phyloP scores from a whole-genome alignment of 2,329 filamentous ascomycete genomes.

The Chalara sp. region DNA sequence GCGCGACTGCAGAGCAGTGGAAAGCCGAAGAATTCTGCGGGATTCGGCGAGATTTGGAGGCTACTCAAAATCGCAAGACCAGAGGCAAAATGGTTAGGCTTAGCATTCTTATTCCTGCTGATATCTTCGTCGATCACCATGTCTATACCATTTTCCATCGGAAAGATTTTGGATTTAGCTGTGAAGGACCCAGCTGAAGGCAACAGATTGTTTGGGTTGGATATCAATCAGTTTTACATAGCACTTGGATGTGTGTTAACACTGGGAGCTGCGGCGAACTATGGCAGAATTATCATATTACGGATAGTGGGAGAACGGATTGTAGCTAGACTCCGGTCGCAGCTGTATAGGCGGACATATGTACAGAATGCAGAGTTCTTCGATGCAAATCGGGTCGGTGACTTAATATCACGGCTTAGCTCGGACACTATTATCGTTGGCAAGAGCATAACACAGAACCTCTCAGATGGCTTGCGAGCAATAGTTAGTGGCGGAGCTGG shows the following conservation, averaged over 20 bases:
- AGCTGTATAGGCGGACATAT: conserved; percentile 86
- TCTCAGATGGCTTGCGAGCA: conserved; percentile 90
- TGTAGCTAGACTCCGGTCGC: conserved; percentile 80
- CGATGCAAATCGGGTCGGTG: conserved; percentile 92
- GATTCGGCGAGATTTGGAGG: conserved; percentile 72
- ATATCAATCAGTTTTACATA: conserved; percentile 80
- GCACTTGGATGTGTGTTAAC: conserved; percentile 71
- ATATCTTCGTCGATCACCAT: conserved; percentile 91
- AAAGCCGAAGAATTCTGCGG: conserved; percentile 44
- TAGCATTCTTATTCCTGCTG: conserved; percentile 79
- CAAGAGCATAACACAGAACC: conserved; percentile 96
- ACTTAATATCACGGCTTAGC: conserved; percentile 89
- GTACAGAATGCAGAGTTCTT: conserved; percentile 99
- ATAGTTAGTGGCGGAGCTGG: conserved; percentile 86
- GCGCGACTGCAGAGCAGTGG: conserved; percentile 86
- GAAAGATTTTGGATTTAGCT: conserved; percentile 87
- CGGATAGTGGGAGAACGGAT: conserved; percentile 93
- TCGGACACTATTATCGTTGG: conserved; percentile 97
- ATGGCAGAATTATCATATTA: conserved; percentile 85
- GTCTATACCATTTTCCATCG: conserved; percentile 94
- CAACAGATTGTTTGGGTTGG: conserved; percentile 72
- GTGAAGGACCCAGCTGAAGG: conserved; percentile 65
- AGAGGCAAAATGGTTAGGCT: conserved; percentile 68
- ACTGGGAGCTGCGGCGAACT: conserved; percentile 83
- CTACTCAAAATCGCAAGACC: conserved; percentile 84